Base-by-base conservation (phyloP, 228 moss, liverwort and hornwort genomes). In the Sphagnum magellanicum region DNA sequence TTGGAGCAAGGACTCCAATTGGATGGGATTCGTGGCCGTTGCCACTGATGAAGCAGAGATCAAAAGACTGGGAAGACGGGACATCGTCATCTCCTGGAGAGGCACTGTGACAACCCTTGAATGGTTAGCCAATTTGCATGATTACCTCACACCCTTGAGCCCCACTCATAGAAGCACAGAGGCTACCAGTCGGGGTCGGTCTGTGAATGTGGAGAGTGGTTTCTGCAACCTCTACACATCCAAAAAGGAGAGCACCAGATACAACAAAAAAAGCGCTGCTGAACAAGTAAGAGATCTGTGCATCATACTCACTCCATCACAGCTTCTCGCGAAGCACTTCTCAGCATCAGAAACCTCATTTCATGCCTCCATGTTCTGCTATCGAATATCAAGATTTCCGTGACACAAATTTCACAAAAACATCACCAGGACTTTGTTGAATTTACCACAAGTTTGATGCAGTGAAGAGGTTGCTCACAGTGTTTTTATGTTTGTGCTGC, bases 1-100 rank as follows among this genome's bases (percentile, higher is more conserved):
- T 5, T 91, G 91, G 91, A 74, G 79, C 64, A 76, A 72, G 0
- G 73, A 48, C 61, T 81, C 86, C 2, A 91, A 91, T 53, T 91
- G 86, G 86, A 79, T 84, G 5, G 86, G 86, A 50, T 88, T 60
- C 52, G 80, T 86, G 50, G 84, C 88, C 0, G 79, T 91, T 0
- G 75, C 76, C 50, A 84, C 86, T 11, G 81, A 86, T 59, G 61
- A 79, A 50, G 14, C 68, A 57, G 84, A 80, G 68, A 80, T 86
- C 10, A 60, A 50, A n/a, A 10, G 50, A 12, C 51, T 91, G 70
- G 91, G 91, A 3, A 79, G 86, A 10, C 58, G 91, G 0, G 91
- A 91, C 74, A 88, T 91, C 17, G 67, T 86, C 17, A 52, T 91
- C 6, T 83, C 86, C 1, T 91, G 86, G 86, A 80, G 86, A 32